A percentile compares a stretch with the other conserved stretches of the same genome.
Evolutionary conservation across 2,329 filamentous ascomycete species (phyloP).

Genomic region (Neonectria sp.): DNA sequence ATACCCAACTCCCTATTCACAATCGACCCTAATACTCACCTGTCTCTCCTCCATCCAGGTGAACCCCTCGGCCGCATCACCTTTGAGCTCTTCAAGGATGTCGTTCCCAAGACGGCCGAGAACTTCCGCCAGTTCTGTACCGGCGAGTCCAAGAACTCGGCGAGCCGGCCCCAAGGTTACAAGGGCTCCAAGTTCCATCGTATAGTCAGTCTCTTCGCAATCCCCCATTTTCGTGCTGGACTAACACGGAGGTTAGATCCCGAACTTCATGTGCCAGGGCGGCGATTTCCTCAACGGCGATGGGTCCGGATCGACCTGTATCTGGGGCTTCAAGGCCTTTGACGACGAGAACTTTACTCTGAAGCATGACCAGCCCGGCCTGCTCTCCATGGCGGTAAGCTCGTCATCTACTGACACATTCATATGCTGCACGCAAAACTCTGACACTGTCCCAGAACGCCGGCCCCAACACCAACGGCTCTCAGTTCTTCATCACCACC

Average conservation of each 20-base stretch:
- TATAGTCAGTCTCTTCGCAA: conserved; percentile 73
- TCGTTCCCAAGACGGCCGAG: conserved; percentile 90
- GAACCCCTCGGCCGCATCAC: conserved; percentile 89
- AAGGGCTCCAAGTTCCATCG: conserved; percentile 96
- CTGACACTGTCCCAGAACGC: conserved; percentile 74
- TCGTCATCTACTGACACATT: neutral
- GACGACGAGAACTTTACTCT: conserved; percentile 90
- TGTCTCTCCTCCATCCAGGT: conserved; percentile 64
- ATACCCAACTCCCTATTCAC: neutral
- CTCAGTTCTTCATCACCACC: conserved; percentile 97
- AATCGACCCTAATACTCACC: neutral
- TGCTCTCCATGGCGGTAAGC: conserved; percentile 94
- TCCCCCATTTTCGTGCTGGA: conserved; percentile 6
- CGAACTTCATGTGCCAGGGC: conserved; percentile 97
- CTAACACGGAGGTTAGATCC: conserved; percentile 73
- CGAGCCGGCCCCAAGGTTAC: conserved; percentile 89
- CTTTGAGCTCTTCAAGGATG: conserved; percentile 90
- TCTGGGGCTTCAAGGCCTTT: conserved; percentile 89
- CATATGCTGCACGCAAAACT: conserved; percentile 1
- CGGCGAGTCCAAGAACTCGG: conserved; percentile 86
- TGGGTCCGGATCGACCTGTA: conserved; percentile 88
- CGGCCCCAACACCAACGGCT: conserved; percentile 93
- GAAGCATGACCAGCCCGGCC: conserved; percentile 83
- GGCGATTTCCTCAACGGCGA: conserved; percentile 96
- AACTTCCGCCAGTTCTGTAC: conserved; percentile 99